Percentiles rank a stretch among this genome's conserved stretches.
Conservation (phyloP, 371 early-diverging fungal species). For the Mortierella sp. region DNA sequence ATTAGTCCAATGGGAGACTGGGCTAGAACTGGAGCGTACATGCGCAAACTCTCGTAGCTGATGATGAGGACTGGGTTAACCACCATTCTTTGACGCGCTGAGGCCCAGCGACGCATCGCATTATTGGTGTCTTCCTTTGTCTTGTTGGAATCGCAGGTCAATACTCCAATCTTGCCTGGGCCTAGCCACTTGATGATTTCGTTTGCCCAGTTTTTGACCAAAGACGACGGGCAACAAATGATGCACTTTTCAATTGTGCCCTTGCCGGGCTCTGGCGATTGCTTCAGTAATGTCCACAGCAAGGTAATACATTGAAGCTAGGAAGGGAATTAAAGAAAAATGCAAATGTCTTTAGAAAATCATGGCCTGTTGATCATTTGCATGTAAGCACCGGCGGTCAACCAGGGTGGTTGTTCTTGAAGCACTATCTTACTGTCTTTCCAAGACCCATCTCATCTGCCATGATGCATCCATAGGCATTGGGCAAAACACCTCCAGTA, state of each 20-base stretch:
- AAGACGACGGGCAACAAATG: conserved; percentile 84
- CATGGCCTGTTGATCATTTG: too few relatives aligned
- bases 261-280: conserved; percentile 89
- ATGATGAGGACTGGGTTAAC: conserved; percentile 93
- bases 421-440: conserved; percentile 75
- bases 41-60: conserved; percentile 93
- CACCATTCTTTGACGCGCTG: conserved; percentile 82
- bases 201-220: conserved; percentile 91
- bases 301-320: conserved; percentile 90
- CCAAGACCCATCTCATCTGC: conserved; percentile 99
- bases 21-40: conserved; percentile 76
- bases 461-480: conserved; percentile 91
- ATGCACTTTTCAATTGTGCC: conserved; percentile 93
- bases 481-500: conserved; percentile 69
- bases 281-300: conserved; percentile 93
- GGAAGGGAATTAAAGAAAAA: neutral
- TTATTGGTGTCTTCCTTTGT: conserved; percentile 86
- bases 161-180: conserved; percentile 78
- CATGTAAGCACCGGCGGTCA: too few relatives aligned
- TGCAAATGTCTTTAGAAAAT: too few relatives aligned
- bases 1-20: conserved; percentile 92
- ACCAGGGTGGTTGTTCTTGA: conserved; percentile 46
- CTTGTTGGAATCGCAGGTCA: conserved; percentile 88
- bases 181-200: conserved; percentile 95
- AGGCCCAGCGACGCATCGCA: conserved; percentile 83